Evolutionary conservation across 225 moss, liverwort and hornwort species (phyloP).

Genomic region (Bryoerythrophyllum caledonicum): DNA sequence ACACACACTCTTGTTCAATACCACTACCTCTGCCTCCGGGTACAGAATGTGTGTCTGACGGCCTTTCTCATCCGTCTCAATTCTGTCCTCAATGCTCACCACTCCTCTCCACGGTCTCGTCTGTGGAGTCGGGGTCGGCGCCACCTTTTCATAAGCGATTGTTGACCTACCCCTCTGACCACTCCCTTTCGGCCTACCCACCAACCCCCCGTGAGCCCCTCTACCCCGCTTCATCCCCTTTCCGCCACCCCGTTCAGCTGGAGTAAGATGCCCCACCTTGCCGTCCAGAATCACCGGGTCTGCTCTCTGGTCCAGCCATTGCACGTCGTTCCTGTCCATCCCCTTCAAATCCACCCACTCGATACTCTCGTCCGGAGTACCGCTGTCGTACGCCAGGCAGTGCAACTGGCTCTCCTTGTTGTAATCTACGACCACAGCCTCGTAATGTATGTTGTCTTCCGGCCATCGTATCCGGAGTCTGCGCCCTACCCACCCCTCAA

Average conservation of each 20-base stretch:
- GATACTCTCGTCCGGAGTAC: conserved; percentile 44
- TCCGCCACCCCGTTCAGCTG: conserved; percentile 42
- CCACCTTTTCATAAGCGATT: conserved; percentile 31
- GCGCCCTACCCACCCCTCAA: conserved; percentile 62
- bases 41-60: conserved; percentile 32
- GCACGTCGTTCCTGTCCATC: conserved; percentile 44
- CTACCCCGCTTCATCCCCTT: conserved; percentile 57
- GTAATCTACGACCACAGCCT: conserved; percentile 75
- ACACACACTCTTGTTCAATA: conserved; percentile 23
- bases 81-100: conserved; percentile 40
- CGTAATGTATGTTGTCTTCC: conserved; percentile 81
- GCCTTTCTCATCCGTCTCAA: conserved; percentile 37
- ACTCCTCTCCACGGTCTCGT: conserved; percentile 44
- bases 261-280: conserved; percentile 31
- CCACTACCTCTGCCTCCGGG: conserved; percentile 33
- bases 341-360: conserved; percentile 65
- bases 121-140: conserved; percentile 27
- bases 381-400: conserved; percentile 44
- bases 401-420: conserved; percentile 43
- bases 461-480: conserved; percentile 82
- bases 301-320: conserved; percentile 43
- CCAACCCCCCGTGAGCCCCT: conserved; percentile 42
- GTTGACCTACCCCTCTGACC: conserved; percentile 57
- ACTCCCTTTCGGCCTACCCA: conserved; percentile 61
- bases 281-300: conserved; percentile 46